Conservation (phyloP, 1,284 basidiomycete genomes). For the Moesziomyces aphidis region DNA sequence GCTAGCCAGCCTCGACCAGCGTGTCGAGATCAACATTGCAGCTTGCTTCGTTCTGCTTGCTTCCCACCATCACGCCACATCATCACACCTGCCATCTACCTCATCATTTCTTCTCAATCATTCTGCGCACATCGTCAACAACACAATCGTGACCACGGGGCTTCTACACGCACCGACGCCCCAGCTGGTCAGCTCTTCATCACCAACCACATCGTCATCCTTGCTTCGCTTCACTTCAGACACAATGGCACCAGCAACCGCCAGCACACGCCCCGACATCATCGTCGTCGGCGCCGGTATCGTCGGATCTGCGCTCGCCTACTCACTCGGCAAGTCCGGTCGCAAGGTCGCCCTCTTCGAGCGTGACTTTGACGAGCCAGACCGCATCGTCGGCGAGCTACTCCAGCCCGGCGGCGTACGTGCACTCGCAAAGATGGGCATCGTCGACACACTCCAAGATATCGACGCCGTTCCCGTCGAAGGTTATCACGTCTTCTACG, state of each 20-base stretch:
- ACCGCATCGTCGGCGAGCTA: constrained; percentile 96
- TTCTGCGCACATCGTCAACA: not conserved
- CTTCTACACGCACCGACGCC: constrained; percentile 6
- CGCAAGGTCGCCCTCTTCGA: constrained; percentile 71
- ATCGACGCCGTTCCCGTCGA: constrained; percentile 88
- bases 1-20: not conserved
- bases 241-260: constrained; percentile 12
- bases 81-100: no score
- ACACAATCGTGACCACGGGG: constrained; percentile 16
- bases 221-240: not conserved
- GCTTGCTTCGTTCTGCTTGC: no score
- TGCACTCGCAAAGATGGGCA: constrained; percentile 81
- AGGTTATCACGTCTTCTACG: constrained; percentile 87
- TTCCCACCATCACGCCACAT: no score
- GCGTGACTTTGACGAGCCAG: constrained; percentile 87
- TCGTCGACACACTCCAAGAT: constrained; percentile 78
- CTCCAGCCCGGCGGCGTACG: constrained; percentile 92
- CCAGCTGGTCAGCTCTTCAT: constrained; percentile 19
- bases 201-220: not conserved
- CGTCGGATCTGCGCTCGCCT: constrained; percentile 63
- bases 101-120: not conserved
- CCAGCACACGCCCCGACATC: constrained; percentile 39
- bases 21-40: not conserved
- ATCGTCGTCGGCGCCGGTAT: constrained; percentile 66
- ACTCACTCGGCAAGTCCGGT: constrained; percentile 62